Conservation (phyloP, 345 rosid species). For the Melaleuca quinquenervia region DNA sequence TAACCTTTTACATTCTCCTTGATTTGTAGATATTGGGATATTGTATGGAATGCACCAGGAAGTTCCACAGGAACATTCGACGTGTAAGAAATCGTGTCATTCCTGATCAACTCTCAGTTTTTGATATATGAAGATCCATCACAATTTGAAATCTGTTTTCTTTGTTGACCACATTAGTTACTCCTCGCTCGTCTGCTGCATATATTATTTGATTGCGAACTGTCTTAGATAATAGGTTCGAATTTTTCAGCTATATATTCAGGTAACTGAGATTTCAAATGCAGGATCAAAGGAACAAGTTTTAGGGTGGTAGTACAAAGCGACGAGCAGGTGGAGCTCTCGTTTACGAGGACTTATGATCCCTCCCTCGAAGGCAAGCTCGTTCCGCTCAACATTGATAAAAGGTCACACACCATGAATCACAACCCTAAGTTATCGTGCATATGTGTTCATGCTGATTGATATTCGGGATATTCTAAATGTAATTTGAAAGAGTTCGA, state of each 20-base stretch:
- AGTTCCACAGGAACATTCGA: slow-evolving; percentile 47
- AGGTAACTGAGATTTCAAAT: neutral
- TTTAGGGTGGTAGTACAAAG: slow-evolving; percentile 32
- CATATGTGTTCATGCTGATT: neutral
- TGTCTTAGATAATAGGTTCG: neutral
- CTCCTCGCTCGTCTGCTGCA: neutral
- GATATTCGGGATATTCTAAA: neutral
- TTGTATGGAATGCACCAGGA: slow-evolving; percentile 54
- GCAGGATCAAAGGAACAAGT: slow-evolving; percentile 51
- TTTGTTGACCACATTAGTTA: neutral
- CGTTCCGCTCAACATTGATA: slow-evolving; percentile 60
- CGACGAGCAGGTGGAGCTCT: slow-evolving; percentile 51
- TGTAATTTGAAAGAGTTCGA: neutral
- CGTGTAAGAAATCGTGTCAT: slow-evolving; percentile 26
- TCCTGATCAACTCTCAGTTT: neutral
- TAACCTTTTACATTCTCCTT: neutral
- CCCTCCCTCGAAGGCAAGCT: slow-evolving; percentile 20
- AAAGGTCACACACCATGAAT: slow-evolving; percentile 23
- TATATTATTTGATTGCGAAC: neutral
- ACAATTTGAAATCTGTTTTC: neutral
- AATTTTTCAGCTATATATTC: neutral
- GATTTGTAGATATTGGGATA: slow-evolving; percentile 65
- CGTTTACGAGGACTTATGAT: slow-evolving; percentile 50
- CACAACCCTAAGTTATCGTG: neutral
- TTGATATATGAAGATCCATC: neutral